Percentiles rank a stretch among this genome's conserved stretches.
These are phyloP conservation scores for Hibiscus trionum DNA, from an alignment of 345 rosid species.

Conservation along the genomic window DNA sequence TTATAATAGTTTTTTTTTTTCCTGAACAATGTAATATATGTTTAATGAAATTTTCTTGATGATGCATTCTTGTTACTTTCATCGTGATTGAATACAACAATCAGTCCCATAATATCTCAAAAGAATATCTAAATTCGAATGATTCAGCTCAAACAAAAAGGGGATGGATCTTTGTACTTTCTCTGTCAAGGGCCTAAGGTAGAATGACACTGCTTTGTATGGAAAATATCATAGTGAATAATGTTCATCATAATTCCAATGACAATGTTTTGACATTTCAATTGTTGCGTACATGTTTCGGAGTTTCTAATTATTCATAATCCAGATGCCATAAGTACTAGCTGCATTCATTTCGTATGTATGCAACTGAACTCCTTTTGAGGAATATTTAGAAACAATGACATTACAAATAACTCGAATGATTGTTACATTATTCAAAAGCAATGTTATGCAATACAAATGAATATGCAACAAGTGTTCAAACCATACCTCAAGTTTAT, in stretches of 20 bases:
- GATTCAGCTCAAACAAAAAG: not conserved
- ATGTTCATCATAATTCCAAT: slow-evolving; percentile 1
- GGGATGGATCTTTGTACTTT: not conserved
- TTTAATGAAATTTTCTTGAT: not conserved
- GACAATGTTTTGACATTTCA: not conserved
- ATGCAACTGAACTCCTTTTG: not conserved
- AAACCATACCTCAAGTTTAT: slow-evolving; percentile 73
- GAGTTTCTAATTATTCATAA: not conserved
- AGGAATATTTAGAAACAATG: not conserved
- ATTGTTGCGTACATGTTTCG: not conserved
- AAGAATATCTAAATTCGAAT: not conserved
- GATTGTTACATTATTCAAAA: not conserved
- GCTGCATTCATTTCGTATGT: not conserved
- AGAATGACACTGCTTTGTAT: not conserved
- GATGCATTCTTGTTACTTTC: not conserved
- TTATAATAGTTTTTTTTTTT: no score
- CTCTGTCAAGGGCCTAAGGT: no score
- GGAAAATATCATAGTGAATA: not conserved
- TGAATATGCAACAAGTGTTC: not conserved
- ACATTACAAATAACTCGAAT: not conserved
- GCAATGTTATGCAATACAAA: not conserved
- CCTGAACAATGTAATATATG: not conserved
- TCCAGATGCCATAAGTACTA: not conserved
- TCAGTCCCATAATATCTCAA: not conserved
- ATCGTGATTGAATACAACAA: not conserved